phyloP scores from a whole-genome alignment of 306 rosid species.

The Benincasa hispida region DNA sequence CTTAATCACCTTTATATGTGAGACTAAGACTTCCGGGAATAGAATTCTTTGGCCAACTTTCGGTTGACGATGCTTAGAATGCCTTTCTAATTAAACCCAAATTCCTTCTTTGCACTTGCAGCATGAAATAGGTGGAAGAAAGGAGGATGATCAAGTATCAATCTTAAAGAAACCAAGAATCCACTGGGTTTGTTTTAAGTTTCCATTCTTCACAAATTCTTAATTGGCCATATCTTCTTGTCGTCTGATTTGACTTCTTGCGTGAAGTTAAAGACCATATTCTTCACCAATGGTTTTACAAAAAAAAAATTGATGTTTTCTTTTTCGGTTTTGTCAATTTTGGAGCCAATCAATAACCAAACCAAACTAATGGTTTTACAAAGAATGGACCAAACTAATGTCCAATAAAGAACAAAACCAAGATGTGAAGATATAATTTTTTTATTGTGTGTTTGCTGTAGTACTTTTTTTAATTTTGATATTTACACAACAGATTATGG shows the following conservation, averaged over 20 bases:
- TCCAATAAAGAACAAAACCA: too few relatives aligned
- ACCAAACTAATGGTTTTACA: too few relatives aligned
- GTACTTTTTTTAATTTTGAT: too few relatives aligned
- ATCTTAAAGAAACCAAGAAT: background rate
- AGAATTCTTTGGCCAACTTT: background rate
- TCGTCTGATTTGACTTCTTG: background rate
- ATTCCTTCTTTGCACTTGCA: conserved; percentile 1
- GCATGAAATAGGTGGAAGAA: background rate
- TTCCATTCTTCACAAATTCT: background rate
- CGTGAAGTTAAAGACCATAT: background rate
- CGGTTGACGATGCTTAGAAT: background rate
- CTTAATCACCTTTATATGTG: background rate
- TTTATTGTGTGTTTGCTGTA: too few relatives aligned
- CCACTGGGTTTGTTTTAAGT: background rate
- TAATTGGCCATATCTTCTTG: background rate
- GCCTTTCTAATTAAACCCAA: background rate
- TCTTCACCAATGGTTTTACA: too few relatives aligned
- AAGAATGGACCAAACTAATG: too few relatives aligned
- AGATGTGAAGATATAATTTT: too few relatives aligned
- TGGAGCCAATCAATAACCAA: too few relatives aligned
- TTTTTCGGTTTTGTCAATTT: too few relatives aligned
- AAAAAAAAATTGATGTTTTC: too few relatives aligned
- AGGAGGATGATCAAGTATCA: background rate
- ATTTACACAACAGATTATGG: too few relatives aligned
- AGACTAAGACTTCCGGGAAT: background rate